A percentile compares a stretch with the other conserved stretches of the same genome.
Evolutionary conservation across 2,329 filamentous ascomycete species (phyloP).

Genomic region (Thielaviopsis populi): DNA sequence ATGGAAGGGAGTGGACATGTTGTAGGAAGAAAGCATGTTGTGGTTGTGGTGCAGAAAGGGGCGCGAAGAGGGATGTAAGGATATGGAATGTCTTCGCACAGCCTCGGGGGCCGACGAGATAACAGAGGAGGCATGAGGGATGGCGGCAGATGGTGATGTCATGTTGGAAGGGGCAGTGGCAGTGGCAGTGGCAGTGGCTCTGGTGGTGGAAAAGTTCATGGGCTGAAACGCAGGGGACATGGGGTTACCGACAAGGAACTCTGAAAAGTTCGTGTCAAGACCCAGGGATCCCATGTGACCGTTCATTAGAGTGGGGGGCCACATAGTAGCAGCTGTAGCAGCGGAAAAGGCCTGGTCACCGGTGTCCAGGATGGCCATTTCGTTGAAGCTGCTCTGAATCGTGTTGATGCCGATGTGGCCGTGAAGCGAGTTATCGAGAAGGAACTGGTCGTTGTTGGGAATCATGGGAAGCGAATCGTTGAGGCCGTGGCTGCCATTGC

Average conservation of each 20-base stretch:
- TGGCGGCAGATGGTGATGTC: conserved; percentile 1
- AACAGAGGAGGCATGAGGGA: background rate
- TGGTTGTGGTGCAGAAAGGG: background rate
- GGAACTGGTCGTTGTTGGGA: conserved; percentile 14
- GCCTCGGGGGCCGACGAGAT: background rate
- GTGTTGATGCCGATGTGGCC: conserved; percentile 48
- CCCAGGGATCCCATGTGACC: conserved; percentile 8
- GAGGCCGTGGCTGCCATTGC: conserved; percentile 71
- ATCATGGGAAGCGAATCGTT: conserved; percentile 14
- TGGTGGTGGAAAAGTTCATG: conserved; percentile 12
- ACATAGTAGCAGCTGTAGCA: conserved; percentile 38
- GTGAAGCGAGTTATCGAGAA: conserved; percentile 11
- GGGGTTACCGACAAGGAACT: conserved; percentile 17
- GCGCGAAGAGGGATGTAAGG: background rate
- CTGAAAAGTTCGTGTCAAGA: conserved; percentile 15
- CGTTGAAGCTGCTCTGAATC: conserved; percentile 70
- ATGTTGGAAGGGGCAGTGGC: background rate
- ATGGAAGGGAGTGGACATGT: background rate
- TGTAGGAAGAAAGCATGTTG: background rate
- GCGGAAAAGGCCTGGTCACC: conserved; percentile 14
- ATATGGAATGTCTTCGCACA: conserved; percentile 11
- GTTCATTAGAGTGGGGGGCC: conserved; percentile 54
- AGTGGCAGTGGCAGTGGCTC: too few species aligned
- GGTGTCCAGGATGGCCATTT: conserved; percentile 37
- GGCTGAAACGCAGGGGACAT: conserved; percentile 12